Conservation (phyloP, 495 filamentous ascomycete genomes). For the Xylaria nigripes region DNA sequence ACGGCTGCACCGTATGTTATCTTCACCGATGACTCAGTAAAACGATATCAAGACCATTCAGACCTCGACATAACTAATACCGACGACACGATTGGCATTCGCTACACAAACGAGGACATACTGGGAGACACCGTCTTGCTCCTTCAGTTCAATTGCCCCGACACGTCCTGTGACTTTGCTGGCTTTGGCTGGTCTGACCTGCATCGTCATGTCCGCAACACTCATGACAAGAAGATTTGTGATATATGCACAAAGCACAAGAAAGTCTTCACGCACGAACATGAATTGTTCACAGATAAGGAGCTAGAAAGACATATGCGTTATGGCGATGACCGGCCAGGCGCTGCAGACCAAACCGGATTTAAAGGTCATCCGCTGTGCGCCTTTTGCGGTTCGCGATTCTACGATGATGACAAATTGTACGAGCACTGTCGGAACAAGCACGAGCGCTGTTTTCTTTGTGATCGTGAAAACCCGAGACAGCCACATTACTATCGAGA, state of each 20-base stretch:
- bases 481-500: slow-evolving; percentile 81
- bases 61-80: slow-evolving; percentile 60
- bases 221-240: slow-evolving; percentile 85
- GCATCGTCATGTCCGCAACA: slow-evolving; percentile 76
- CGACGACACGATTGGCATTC: slow-evolving; percentile 81
- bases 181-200: slow-evolving; percentile 90
- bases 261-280: slow-evolving; percentile 97
- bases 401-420: slow-evolving; percentile 93
- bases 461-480: slow-evolving; percentile 63
- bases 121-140: slow-evolving; percentile 79
- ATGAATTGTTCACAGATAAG: slow-evolving; percentile 79
- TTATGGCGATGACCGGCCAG: slow-evolving; percentile 84
- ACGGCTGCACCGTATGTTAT: slow-evolving; percentile 76
- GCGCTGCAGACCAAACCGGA: slow-evolving; percentile 83
- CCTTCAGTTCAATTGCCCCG: slow-evolving; percentile 93
- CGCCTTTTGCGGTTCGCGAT: slow-evolving; percentile 81
- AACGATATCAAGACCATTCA: slow-evolving; percentile 75
- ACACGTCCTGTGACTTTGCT: slow-evolving; percentile 73
- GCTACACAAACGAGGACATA: slow-evolving; percentile 78
- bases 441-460: slow-evolving; percentile 93
- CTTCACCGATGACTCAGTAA: slow-evolving; percentile 75
- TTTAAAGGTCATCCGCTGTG: slow-evolving; percentile 96
- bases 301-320: slow-evolving; percentile 82
- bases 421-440: slow-evolving; percentile 85
- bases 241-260: slow-evolving; percentile 92